Base-by-base conservation (phyloP, 345 rosid genomes). In the Capsella bursapastoris region DNA sequence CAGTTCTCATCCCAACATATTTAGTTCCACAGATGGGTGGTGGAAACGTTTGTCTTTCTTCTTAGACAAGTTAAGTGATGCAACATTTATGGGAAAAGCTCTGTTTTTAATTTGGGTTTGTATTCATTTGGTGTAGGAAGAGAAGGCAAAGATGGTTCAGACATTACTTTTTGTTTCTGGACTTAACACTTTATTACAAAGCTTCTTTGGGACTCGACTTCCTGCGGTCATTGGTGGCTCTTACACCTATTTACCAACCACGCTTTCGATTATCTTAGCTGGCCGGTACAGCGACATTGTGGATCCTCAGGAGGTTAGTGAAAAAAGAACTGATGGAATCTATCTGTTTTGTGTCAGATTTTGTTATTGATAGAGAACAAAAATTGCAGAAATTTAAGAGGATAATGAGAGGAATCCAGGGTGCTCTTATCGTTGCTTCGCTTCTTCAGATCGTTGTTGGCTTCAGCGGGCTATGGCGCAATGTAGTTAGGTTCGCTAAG, bases 1-100 rank as follows among this genome's bases (percentile, higher is more conserved):
- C 89, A 0, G 99, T 95, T 75, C 83, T 95, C 41, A 92, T 95
- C 38, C 96, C 99, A 31, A 76, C 92, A 43, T 75, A 84, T 5
- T 80, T 95, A 35, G 97, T 92, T 78, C 91, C 97, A 55, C 97
- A 92, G 71, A 95, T 95, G 97, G 99, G 99, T 80, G 99, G 99
- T 48, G 90, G 93, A 84, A 85, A 87, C 59, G 99, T 95, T 82
- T 82, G 86, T 48, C 37, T 75, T 1, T 75, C 45, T 47, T 25
- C 11, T 62, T 1, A 32, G 4, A 50, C 50, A 28, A 52, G 28
- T 28, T 44, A 32, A 1, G 59, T 4, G 28, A 34, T 34, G 8
- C 7, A 45, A 50, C 32, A 68, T 3, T 43, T 4, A 29, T 41
- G 10, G 2, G 11, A 34, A 41, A 49, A 32, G 48, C 68, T 65